Base-by-base conservation (phyloP, 768 basidiomycete genomes). In the Tylopilus rubrobrunneus region DNA sequence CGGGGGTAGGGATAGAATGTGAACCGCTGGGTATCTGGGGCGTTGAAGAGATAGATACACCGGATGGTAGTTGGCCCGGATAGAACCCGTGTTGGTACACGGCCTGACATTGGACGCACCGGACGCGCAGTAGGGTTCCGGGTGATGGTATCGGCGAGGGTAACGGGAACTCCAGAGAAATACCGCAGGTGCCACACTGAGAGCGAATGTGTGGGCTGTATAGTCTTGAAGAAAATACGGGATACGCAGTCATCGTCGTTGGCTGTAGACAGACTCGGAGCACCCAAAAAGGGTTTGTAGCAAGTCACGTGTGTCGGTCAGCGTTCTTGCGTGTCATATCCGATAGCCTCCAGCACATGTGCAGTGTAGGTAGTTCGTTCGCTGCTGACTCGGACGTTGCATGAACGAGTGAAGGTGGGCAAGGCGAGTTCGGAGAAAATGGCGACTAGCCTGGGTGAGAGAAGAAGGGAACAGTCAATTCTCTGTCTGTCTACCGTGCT, bases 41-140 rank as follows among this genome's bases (percentile, higher is more conserved):
- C 37, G 53, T 10, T 14, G 60, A 39, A 11, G 59, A 45, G 51
- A 7, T n/a, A 25, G 59, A 48, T 45, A 62, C 55, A 23, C 64
- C 59, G 29, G 62, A 41, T 12, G 78, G 74, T 1, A 86, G 68
- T 63, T 90, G 87, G 0, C 74, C 74, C 0, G 85, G 78, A 67
- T 88, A 87, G 71, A 86, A 88, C 1, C 79, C 76, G 70, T 89
- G 85, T 45, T 78, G 71, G 52, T 85, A 77, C 31, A 84, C 65
- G 3, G 74, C 67, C 50, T 78, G 74, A 69, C 92, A 95, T 43
- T 76, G 73, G 65, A 78, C 88, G 68, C 92, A 95, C 53, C 80
- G 80, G 52, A 94, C 71, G 55, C 78, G 78, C 9, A 92, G 80
- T 5, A 85, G 62, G 0, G 83, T 78, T 39, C 82, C 76, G 19